phyloP scores from a whole-genome alignment of 1,284 basidiomycete species.

The Sparassis latifolia region DNA sequence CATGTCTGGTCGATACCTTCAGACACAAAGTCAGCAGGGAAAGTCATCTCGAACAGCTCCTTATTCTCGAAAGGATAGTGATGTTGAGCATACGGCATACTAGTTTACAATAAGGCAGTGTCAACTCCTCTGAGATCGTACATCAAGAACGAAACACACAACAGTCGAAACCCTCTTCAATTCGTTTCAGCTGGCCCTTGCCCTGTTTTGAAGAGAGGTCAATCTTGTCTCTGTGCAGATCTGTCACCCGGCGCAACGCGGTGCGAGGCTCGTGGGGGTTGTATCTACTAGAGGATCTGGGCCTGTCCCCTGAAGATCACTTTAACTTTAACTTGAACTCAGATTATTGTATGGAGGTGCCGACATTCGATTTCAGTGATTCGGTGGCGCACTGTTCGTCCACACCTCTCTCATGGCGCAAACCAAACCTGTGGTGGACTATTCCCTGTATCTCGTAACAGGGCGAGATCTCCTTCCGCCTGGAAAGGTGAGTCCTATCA shows the following conservation, averaged over 20 bases:
- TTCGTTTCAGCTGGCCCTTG: slow-evolving; percentile 81
- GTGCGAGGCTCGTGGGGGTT: too few relatives aligned
- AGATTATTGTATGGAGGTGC: too few relatives aligned
- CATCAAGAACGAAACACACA: slow-evolving; percentile 94
- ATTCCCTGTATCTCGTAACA: slow-evolving; percentile 84
- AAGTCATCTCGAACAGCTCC: slow-evolving; percentile 77
- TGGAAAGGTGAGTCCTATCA: slow-evolving; percentile 50
- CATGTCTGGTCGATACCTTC: slow-evolving; percentile 96
- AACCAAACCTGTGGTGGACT: slow-evolving; percentile 37
- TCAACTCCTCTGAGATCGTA: slow-evolving; percentile 51
- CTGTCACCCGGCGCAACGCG: slow-evolving; percentile 43
- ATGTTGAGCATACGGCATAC: slow-evolving; percentile 97
- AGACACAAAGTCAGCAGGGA: slow-evolving; percentile 97
- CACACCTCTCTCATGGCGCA: slow-evolving; percentile 2
- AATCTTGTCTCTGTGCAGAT: slow-evolving; percentile 92
- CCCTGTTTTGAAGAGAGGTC: slow-evolving; percentile 88
- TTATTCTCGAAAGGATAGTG: slow-evolving; percentile 99
- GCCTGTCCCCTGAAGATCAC: too few relatives aligned
- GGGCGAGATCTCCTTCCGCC: slow-evolving; percentile 73
- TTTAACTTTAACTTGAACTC: too few relatives aligned
- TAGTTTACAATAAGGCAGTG: slow-evolving; percentile 25
- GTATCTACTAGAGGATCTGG: too few relatives aligned
- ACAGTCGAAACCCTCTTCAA: slow-evolving; percentile 98
- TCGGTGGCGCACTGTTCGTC: too few relatives aligned
- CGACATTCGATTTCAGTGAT: too few relatives aligned